Base-by-base conservation (phyloP, 768 basidiomycete species). In the Rhodotorula paludigena region DNA sequence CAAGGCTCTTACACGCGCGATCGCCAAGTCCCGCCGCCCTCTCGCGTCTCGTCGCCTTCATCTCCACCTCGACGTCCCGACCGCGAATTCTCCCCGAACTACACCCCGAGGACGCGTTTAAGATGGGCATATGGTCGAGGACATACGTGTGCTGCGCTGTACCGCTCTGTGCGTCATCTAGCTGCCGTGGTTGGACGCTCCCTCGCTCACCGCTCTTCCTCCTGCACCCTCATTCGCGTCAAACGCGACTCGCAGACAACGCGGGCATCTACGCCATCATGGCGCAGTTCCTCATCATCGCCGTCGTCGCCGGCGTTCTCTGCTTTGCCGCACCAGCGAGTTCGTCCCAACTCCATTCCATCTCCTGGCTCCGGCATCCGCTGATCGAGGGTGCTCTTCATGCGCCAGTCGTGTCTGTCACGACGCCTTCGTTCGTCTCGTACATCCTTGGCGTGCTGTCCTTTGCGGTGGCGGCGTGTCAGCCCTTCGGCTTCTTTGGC, bases 201-300 rank as follows among this genome's bases (percentile, higher is more conserved):
- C 12, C n/a, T 5, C 33, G 33, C 36, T 35, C 21, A 28, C 41
- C 21, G 1, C 0, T 25, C 10, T 38, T 20, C 41, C 56, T 44
- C n/a, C 10, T 14, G 5, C 12, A 16, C 32, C 57, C 23, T 32
- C 51, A 20, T 20, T 30, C 33, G 45, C n/a, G 5, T 5, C 12
- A 8, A 44, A 11, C 14, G 41, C 30, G 5, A 0, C 32, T 9
- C 3, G n/a, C 63, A 72, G 71, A 92, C 69, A 94, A 99, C 80
- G 83, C 85, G 68, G 96, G 96, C 39, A 89, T 97, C 60, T 97
- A 96, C 74, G 78, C 84, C 28, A 84, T 88, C 36, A 78, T 98
- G 56, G 77, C 81, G 0, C 89, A 94, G 77, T 92, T 96, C 79
- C 82, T 89, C 49, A 80, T 77, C 23, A 77, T 87, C 28, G 86